phyloP scores from a whole-genome alignment of 2,329 filamentous ascomycete species.

The Phyllosticta ampelicida region DNA sequence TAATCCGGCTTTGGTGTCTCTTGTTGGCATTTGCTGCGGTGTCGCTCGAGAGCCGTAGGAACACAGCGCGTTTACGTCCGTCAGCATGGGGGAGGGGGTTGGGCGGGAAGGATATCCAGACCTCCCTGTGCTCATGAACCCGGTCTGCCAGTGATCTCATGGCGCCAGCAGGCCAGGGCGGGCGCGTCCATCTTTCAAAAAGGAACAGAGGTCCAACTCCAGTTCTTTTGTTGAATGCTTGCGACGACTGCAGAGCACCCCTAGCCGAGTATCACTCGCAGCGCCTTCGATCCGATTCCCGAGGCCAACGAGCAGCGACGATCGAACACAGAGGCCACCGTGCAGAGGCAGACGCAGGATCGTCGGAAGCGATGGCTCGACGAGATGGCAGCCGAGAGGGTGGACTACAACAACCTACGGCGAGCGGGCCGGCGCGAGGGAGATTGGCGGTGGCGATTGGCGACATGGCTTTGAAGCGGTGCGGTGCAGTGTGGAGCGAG shows the following conservation, averaged over 20 bases:
- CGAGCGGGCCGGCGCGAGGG: background rate
- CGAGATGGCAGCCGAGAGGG: too few relatives aligned
- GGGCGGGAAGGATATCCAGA: background rate
- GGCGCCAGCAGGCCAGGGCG: background rate
- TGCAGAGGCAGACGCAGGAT: too few relatives aligned
- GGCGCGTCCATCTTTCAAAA: background rate
- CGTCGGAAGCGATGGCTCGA: background rate
- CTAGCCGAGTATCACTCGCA: background rate
- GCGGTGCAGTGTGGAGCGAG: background rate
- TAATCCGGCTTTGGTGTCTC: background rate
- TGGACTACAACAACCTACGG: background rate
- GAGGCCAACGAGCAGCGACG: background rate
- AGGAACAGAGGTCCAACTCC: too few relatives aligned
- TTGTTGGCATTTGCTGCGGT: background rate
- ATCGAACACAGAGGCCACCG: too few relatives aligned
- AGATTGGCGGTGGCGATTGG: background rate
- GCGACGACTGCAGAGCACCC: background rate
- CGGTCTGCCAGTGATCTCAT: background rate
- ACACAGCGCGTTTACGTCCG: background rate
- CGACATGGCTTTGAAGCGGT: background rate
- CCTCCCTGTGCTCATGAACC: background rate
- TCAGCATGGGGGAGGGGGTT: background rate
- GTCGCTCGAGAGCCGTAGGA: background rate
- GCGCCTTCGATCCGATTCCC: background rate
- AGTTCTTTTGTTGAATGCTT: too few relatives aligned